Conservation (phyloP, 257 asterid genomes). For the Eucommia ulmoides region DNA sequence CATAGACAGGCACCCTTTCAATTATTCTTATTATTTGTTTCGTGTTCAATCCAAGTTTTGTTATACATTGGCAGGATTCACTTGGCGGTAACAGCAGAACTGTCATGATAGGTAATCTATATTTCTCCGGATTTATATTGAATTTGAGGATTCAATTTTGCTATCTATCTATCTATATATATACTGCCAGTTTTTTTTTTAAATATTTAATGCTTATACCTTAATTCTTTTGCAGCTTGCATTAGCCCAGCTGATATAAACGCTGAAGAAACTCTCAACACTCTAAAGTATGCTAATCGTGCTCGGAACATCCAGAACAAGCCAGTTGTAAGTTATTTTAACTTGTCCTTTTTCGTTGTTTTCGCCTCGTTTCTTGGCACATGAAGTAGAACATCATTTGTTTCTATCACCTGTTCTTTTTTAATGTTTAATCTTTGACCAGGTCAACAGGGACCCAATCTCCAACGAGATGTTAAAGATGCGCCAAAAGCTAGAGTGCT, state of each 20-base stretch:
- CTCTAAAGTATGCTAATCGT: slow-evolving; percentile 94
- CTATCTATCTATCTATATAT: too few relatives aligned
- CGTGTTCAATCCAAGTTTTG: slow-evolving; percentile 1
- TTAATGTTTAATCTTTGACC: slow-evolving; percentile 17
- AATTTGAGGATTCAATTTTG: too few relatives aligned
- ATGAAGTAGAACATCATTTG: neutral
- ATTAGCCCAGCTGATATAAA: slow-evolving; percentile 99
- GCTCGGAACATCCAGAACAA: slow-evolving; percentile 98
- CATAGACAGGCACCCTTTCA: too few relatives aligned
- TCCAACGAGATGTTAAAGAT: slow-evolving; percentile 93
- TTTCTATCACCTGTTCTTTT: slow-evolving; percentile 10
- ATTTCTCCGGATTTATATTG: too few relatives aligned
- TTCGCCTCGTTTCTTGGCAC: slow-evolving; percentile 3
- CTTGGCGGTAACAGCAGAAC: slow-evolving; percentile 99
- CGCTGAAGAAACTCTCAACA: slow-evolving; percentile 97
- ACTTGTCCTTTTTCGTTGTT: neutral
- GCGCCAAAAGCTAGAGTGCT: slow-evolving; percentile 88
- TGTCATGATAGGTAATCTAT: slow-evolving; percentile 75
- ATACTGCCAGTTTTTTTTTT: too few relatives aligned
- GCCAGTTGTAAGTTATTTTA: slow-evolving; percentile 65
- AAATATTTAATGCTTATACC: too few relatives aligned
- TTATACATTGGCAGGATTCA: slow-evolving; percentile 72
- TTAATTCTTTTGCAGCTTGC: slow-evolving; percentile 57
- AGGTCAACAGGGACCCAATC: slow-evolving; percentile 92
- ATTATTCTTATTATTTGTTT: too few relatives aligned